Conservation (phyloP, 768 basidiomycete genomes). For the Paxillus rubicundulus region DNA sequence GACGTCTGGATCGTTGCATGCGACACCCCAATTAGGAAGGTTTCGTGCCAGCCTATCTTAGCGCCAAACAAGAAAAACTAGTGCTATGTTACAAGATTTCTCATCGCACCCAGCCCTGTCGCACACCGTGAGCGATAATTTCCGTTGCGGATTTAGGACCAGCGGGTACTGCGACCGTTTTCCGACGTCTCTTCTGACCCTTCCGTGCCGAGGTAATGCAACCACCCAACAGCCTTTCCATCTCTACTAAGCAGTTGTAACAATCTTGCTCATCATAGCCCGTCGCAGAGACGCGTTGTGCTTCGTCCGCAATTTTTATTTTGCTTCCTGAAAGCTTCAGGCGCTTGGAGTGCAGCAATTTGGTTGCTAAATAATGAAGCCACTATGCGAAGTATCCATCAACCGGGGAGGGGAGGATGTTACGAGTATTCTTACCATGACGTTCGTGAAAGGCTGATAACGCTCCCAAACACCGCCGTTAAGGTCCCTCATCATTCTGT, state of each 20-base stretch:
- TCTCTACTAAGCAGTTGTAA: slow-evolving; percentile 64
- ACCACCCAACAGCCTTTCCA: slow-evolving; percentile 56
- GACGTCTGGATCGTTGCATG: not conserved
- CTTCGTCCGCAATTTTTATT: slow-evolving; percentile 27
- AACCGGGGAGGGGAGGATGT: slow-evolving; percentile 1
- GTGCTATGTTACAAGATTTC: not conserved
- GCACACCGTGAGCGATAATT: slow-evolving; percentile 58
- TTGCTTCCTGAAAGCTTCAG: slow-evolving; percentile 54
- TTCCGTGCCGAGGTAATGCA: slow-evolving; percentile 41
- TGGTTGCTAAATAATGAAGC: slow-evolving; percentile 80
- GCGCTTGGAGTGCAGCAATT: slow-evolving; percentile 69
- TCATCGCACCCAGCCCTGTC: slow-evolving; percentile 58
- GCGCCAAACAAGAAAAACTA: not conserved
- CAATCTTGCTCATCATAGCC: slow-evolving; percentile 66
- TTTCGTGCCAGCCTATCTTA: not conserved
- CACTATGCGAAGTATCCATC: slow-evolving; percentile 55
- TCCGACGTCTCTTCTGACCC: slow-evolving; percentile 34
- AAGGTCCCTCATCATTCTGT: slow-evolving; percentile 77
- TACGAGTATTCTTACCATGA: slow-evolving; percentile 61
- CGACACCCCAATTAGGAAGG: slow-evolving; percentile 14
- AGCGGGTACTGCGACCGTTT: slow-evolving; percentile 24
- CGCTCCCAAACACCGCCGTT: slow-evolving; percentile 66
- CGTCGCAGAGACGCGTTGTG: slow-evolving; percentile 16
- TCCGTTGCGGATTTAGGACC: slow-evolving; percentile 49
- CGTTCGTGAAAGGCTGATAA: slow-evolving; percentile 82